Percentiles rank a stretch among this genome's conserved stretches.
phyloP scores from a whole-genome alignment of 2,329 filamentous ascomycete genomes.

The Botrytis cinerea region DNA sequence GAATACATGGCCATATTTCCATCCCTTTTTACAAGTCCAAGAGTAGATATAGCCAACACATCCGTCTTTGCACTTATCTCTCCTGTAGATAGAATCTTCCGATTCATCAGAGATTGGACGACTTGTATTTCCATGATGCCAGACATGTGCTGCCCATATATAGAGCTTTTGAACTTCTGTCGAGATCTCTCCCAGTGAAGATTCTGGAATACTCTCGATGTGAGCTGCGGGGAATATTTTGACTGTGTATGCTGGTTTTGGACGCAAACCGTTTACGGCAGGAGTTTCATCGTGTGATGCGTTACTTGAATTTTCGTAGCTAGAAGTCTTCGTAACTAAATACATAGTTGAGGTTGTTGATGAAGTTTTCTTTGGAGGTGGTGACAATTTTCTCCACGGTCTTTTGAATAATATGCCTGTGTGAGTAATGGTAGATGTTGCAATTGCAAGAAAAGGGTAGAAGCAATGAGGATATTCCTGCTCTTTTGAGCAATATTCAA shows the following conservation, averaged over 20 bases:
- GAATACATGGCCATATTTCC: background rate
- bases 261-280: accelerated
- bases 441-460: background rate
- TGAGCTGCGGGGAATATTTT: background rate
- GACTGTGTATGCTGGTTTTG: background rate
- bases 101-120: background rate
- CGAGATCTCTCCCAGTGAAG: background rate
- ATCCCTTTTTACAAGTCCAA: background rate
- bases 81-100: background rate
- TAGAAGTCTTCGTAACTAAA: background rate
- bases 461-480: background rate
- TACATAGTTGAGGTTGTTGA: background rate
- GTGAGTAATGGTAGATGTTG: background rate
- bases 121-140: background rate
- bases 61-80: background rate
- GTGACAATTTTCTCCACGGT: background rate
- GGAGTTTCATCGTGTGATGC: background rate
- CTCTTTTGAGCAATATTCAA: background rate
- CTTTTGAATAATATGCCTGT: background rate
- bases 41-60: background rate
- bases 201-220: background rate
- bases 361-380: background rate
- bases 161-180: background rate
- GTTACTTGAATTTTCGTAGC: background rate
- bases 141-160: background rate